Percentiles rank a stretch among this genome's conserved stretches.
phyloP scores from a whole-genome alignment of 2,329 filamentous ascomycete species.

The Colletotrichum chrysophilum region DNA sequence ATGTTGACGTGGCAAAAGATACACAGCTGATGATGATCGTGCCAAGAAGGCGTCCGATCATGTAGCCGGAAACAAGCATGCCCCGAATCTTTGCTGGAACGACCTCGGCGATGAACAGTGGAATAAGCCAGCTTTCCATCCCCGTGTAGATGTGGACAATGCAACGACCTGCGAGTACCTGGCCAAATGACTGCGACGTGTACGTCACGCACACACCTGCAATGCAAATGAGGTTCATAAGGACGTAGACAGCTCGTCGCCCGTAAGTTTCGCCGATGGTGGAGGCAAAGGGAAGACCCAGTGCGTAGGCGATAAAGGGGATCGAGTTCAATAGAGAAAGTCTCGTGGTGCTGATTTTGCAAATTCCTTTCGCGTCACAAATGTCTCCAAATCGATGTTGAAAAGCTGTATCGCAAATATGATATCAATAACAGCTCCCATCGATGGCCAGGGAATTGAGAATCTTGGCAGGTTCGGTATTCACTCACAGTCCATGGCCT shows the following conservation, averaged over 20 bases:
- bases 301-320: not conserved
- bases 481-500: not conserved
- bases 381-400: not conserved
- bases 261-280: not conserved
- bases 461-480: not conserved
- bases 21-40: not conserved
- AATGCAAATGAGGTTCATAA: not conserved
- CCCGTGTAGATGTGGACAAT: not conserved
- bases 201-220: not conserved
- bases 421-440: not conserved
- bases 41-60: not conserved
- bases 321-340: not conserved
- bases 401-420: not conserved
- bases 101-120: not conserved
- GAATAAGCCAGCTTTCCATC: not conserved
- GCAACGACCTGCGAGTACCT: not conserved
- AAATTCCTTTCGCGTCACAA: not conserved
- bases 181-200: not conserved
- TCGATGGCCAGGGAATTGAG: accelerated
- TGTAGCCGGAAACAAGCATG: not conserved
- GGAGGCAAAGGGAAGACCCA: not conserved
- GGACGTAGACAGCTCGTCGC: not conserved
- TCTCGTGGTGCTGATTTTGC: not conserved
- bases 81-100: not conserved
- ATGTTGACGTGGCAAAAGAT: not conserved